Evolutionary conservation across 192 early-diverging fungal species (phyloP), one percentile per base, ranked within the genome.

Genomic region (Backusella tuberculispora): DNA sequence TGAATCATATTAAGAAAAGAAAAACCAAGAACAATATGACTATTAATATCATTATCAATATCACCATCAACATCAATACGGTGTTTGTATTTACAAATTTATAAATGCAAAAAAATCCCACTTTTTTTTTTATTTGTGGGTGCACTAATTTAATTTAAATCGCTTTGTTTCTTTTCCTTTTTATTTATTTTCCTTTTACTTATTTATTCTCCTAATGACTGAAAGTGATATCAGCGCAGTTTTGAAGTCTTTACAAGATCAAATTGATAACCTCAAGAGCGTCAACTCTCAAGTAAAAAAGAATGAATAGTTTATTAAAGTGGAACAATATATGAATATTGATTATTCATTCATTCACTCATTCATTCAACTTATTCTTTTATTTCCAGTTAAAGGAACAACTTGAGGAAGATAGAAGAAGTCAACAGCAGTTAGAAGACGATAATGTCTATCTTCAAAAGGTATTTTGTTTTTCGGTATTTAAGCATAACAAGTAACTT

Each of bases 381-480:
- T 66, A 2, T 66, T 40, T 40, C 1, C 38, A 74, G 72, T 45
- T 74, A 34, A 63, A 29, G 15, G 72, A 42, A 37, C 72, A 74
- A 45, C 26, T 74, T 45, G 45, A 74, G 38, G 72, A 74, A 17
- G 34, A 10, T 15, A 44, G 26, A 44, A 8, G 17, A 65, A 7
- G 8, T 46, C 60, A 65, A 19, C 15, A 65, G 17, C 24, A 74
- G 14, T 7, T 66, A 65, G 42, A 56, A 21, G 34, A 26, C 10
- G 42, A 74, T 15, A 41, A 74, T 44, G 45, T 40, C 9, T 66
- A 48, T 45, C 72, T 74, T 14, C 43, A 46, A 15, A 74, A 74
- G 72, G 72, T 74, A 74, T 45, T 14, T 60, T 7, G n/a, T 65
- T 65, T 15, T 26, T n/a, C 29, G 6, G n/a, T 40, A 24, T 29